Conservation (phyloP, 1,284 basidiomycete species). For the Mycena citricolor region DNA sequence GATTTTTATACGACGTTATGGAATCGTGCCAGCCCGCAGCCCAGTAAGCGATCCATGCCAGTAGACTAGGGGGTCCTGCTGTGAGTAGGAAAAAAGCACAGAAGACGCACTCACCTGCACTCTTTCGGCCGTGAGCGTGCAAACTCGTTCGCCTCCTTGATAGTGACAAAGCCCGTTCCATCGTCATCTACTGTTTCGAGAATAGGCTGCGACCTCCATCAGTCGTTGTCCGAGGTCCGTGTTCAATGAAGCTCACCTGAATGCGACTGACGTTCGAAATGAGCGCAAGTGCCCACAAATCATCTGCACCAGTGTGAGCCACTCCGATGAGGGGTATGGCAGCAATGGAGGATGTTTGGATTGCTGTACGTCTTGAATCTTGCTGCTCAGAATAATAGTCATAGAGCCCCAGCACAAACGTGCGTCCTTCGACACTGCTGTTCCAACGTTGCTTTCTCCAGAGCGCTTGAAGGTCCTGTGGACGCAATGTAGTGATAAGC, state of each 20-base stretch:
- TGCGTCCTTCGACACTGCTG: slow-evolving; percentile 42
- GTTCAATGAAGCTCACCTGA: neutral
- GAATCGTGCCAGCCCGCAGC: slow-evolving; percentile 35
- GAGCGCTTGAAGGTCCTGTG: slow-evolving; percentile 14
- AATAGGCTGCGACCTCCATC: slow-evolving; percentile 42
- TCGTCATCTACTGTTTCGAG: slow-evolving; percentile 45
- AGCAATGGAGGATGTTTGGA: no score
- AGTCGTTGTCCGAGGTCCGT: slow-evolving; percentile 23
- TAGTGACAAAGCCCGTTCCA: slow-evolving; percentile 41
- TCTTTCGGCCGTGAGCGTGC: slow-evolving; percentile 28
- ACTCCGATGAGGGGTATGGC: no score
- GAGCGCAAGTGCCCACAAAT: slow-evolving; percentile 7
- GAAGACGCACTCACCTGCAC: slow-evolving; percentile 29
- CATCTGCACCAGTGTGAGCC: slow-evolving; percentile 5
- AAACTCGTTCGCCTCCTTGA: slow-evolving; percentile 41
- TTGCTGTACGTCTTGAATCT: slow-evolving; percentile 24
- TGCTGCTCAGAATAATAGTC: slow-evolving; percentile 39
- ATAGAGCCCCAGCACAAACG: slow-evolving; percentile 41
- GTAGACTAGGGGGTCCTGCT: slow-evolving; percentile 30
- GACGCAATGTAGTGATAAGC: neutral
- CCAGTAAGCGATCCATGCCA: slow-evolving; percentile 44
- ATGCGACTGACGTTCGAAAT: slow-evolving; percentile 6
- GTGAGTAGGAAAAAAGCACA: slow-evolving; percentile 4
- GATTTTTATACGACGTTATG: slow-evolving; percentile 24
- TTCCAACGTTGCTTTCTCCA: slow-evolving; percentile 36